Percentiles rank a stretch among this genome's conserved stretches.
These are phyloP conservation scores for Starmera caribaea DNA, from an alignment of 805 yeast genomes.

Conservation along the genomic window DNA sequence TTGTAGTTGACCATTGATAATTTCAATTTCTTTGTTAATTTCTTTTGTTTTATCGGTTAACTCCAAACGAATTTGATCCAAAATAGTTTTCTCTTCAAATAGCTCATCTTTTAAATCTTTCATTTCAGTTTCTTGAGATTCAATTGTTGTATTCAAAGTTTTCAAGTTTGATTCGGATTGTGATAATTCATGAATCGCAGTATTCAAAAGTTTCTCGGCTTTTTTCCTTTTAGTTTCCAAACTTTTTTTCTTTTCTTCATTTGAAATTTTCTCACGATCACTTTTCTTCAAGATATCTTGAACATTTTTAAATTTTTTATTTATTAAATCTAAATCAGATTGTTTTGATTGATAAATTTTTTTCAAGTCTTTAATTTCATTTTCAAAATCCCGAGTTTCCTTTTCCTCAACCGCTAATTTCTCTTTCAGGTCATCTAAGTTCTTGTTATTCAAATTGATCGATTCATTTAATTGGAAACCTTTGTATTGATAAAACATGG, in stretches of 20 bases:
- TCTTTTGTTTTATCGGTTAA: constrained; percentile 68
- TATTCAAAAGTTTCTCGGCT: constrained; percentile 40
- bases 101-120: constrained; percentile 34
- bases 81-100: constrained; percentile 39
- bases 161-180: constrained; percentile 38
- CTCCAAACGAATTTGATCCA: constrained; percentile 54
- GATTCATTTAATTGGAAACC: constrained; percentile 30
- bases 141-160: constrained; percentile 34
- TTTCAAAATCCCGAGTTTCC: constrained; percentile 29
- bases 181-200: constrained; percentile 34
- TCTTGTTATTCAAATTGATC: constrained; percentile 27
- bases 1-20: constrained; percentile 54
- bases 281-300: constrained; percentile 29
- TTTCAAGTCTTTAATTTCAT: constrained; percentile 25
- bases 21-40: constrained; percentile 55
- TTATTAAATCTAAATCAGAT: constrained; percentile 14
- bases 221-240: constrained; percentile 48
- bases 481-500: constrained; percentile 47
- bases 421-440: constrained; percentile 29
- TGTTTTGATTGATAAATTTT: constrained; percentile 18
- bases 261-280: constrained; percentile 53
- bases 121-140: constrained; percentile 34
- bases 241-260: constrained; percentile 72
- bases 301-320: constrained; percentile 20
- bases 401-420: constrained; percentile 33